These are phyloP conservation scores for Rhizophagus clarus DNA, from an alignment of 192 early-diverging fungal genomes.

Conservation along the genomic window DNA sequence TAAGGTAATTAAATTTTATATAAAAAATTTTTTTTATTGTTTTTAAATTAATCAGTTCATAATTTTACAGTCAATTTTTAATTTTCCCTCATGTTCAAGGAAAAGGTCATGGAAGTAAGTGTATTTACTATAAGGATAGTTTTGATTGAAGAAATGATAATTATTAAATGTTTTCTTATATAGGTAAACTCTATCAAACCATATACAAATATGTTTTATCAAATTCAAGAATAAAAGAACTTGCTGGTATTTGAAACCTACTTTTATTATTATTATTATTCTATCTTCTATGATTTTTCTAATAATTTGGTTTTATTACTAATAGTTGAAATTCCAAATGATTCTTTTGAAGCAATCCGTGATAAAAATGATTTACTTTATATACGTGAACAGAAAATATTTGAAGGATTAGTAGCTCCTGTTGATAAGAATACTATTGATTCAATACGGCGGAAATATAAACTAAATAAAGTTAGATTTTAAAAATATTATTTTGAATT, in stretches of 20 bases:
- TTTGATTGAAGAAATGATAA: not conserved
- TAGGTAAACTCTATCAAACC: conserved; percentile 62
- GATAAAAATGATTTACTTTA: conserved; percentile 80
- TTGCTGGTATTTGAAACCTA: conserved; percentile 52
- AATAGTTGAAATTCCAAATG: conserved; percentile 92
- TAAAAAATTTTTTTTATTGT: not conserved
- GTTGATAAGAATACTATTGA: conserved; percentile 53
- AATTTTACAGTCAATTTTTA: conserved; percentile 77
- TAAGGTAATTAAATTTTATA: conserved; percentile 58
- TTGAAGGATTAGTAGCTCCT: conserved; percentile 63
- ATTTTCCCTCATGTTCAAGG: conserved; percentile 89
- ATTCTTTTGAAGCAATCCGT: conserved; percentile 82
- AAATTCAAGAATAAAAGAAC: conserved; percentile 53
- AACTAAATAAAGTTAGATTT: conserved; percentile 71
- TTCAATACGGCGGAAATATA: conserved; percentile 60
- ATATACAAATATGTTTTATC: conserved; percentile 57
- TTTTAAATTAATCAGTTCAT: not conserved
- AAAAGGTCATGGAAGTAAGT: conserved; percentile 76
- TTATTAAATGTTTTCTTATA: conserved; percentile 2
- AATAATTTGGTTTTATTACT: not conserved
- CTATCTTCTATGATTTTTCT: conserved; percentile 20
- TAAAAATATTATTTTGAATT: not conserved
- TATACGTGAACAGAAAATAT: conserved; percentile 58
- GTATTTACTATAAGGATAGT: not conserved
- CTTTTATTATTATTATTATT: conserved; percentile 11